A percentile compares a stretch with the other conserved stretches of the same genome.
phyloP scores from a whole-genome alignment of 768 basidiomycete species.

The Porpolomopsis calyptriformis region DNA sequence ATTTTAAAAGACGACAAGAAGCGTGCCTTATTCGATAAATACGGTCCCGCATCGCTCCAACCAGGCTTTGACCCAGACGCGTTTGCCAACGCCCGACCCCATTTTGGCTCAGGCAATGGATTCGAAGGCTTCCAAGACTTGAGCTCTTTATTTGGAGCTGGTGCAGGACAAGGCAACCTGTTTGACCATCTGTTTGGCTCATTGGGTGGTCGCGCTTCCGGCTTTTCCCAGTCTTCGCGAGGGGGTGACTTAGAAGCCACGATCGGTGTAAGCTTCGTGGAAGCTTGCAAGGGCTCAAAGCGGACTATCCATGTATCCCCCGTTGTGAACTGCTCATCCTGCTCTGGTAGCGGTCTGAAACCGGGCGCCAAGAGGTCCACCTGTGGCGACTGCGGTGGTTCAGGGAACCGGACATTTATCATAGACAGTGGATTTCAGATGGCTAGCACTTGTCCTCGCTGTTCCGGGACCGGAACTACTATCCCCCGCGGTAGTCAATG shows the following conservation, averaged over 20 bases:
- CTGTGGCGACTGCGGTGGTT: constrained; percentile 75
- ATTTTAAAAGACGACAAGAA: constrained; percentile 92
- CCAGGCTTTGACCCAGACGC: constrained; percentile 90
- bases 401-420: constrained; percentile 81
- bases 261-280: constrained; percentile 75
- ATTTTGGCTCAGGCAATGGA: constrained; percentile 45
- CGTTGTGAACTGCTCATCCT: constrained; percentile 73
- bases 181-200: constrained; percentile 83
- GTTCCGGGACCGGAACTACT: constrained; percentile 70
- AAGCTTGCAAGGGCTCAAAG: constrained; percentile 84
- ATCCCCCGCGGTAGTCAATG: constrained; percentile 76
- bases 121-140: constrained; percentile 70
- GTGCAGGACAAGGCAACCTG: constrained; percentile 48
- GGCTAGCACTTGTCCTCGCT: constrained; percentile 80
- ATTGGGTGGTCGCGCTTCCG: constrained; percentile 35
- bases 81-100: constrained; percentile 39
- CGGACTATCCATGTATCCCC: constrained; percentile 70
- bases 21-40: constrained; percentile 81
- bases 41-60: constrained; percentile 85
- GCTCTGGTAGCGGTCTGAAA: constrained; percentile 81
- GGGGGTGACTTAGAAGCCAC: constrained; percentile 79
- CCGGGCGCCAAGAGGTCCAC: constrained; percentile 71
- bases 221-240: constrained; percentile 34
- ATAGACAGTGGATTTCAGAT: constrained; percentile 94
- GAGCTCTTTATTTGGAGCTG: constrained; percentile 44